Base-by-base conservation (phyloP, 2,329 filamentous ascomycete genomes). In the Talaromyces funiculosus region DNA sequence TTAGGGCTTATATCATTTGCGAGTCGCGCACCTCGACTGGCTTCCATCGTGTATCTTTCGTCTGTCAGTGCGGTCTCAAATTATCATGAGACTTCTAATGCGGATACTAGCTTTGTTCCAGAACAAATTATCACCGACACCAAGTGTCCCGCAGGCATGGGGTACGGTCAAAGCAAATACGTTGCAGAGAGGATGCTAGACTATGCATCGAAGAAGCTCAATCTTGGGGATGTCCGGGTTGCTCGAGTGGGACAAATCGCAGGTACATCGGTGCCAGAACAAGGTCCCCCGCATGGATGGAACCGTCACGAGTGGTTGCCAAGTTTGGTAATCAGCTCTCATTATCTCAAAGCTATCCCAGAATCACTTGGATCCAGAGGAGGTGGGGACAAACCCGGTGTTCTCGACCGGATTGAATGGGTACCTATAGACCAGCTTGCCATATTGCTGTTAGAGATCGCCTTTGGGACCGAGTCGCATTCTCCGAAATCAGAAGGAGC, bases 261-360 rank as follows among this genome's bases (percentile, higher is more conserved):
- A 5, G 57, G 57, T 24, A 53, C 57, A n/a, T 54, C 47, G 9
- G 42, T 26, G 12, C n/a, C 47, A 42, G 57, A 60, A 45, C 57
- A 54, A 29, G 47, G 57, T 6, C 20, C 37, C 31, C 42, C 57
- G 3, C 47, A 47, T 42, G 57, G 57, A 1, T 60, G 57, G 57
- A 60, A 60, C 24, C 47, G 49, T 1, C 57, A 60, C 14, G 57
- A 60, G 26, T 60, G 57, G 57, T 20, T 60, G 18, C 57, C 57
- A 14, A 60, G 57, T 45, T 37, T 60, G 57, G 57, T 60, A 1
- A 53, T 53, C 16, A 60, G 57, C 35, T 60, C 57, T 24, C 47
- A 29, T 8, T 53, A 53, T 35, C 37, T 60, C 10, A 53, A 54
- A 12, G 49, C 49, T 1, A 26, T 60, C 18, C 57, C 57, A 4